Base-by-base conservation (phyloP, 2,329 filamentous ascomycete genomes). In the Colletotrichum australisinense region DNA sequence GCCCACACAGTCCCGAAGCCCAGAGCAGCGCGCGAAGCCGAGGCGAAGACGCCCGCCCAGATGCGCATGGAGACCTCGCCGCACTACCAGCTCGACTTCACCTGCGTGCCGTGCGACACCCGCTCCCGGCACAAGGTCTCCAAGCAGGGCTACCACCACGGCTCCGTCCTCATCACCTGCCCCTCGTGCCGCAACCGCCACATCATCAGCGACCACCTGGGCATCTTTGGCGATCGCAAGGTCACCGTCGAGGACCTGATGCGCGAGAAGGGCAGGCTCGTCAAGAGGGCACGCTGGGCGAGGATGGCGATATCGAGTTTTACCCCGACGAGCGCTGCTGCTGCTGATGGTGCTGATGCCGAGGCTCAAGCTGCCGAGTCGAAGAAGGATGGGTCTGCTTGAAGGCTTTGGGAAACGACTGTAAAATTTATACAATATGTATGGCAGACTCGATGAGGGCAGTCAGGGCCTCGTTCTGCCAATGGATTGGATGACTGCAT, bases 101-200 rank as follows among this genome's bases (percentile, higher is more conserved):
- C 97, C 77, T 99, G 97, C 88, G 92, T 93, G 72, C 94, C 94
- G 38, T 99, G 97, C 84, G 86, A 88, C 58, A 86, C 89, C 46
- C 93, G 95, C 71, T 97, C 94, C n/a, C 89, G 91, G 14, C 97
- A 99, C 84, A 89, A 89, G 63, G 88, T 99, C 78, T 95, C 94
- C 35, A 98, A 98, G 83, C 97, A 98, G 80, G 97, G 95, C 38
- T 99, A 99, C 81, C 95, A 98, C 83, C 88, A 92, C 75, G 97
- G 97, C 46, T 96, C 95, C 1, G 93, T 97, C 5, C 87, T 99
- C 70, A 95, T 98, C 76, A 93, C 93, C 42, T 99, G 97, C 81
- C 96, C 97, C 0, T 86, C 87, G 4, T 99, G 97, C 84, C 92
- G 92, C 79, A 95, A 94, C 80, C 90, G 95, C 28, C 97, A 99